Evolutionary conservation across 805 yeast species (phyloP).

Genomic region (Candida insectorum): DNA sequence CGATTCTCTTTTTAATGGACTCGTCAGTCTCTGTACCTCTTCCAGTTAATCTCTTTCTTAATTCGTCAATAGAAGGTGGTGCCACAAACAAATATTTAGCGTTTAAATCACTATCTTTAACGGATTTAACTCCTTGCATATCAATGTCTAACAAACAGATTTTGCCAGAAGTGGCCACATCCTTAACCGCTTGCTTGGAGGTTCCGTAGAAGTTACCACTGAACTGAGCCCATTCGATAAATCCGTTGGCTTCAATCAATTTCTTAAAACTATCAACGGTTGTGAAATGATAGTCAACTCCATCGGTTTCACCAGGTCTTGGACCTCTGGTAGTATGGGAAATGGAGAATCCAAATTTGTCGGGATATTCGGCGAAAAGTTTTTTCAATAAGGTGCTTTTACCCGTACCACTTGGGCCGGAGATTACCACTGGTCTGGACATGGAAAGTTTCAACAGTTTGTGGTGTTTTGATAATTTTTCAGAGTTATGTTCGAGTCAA

Average conservation of each 20-base stretch:
- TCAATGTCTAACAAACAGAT: slow-evolving; percentile 94
- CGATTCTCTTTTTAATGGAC: slow-evolving; percentile 75
- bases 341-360: slow-evolving; percentile 87
- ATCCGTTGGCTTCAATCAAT: slow-evolving; percentile 69
- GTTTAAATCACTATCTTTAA: slow-evolving; percentile 74
- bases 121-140: slow-evolving; percentile 97
- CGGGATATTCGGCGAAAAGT: slow-evolving; percentile 86
- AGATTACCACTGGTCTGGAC: slow-evolving; percentile 83
- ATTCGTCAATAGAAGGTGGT: slow-evolving; percentile 85
- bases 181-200: slow-evolving; percentile 77
- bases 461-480: neutral
- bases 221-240: slow-evolving; percentile 97
- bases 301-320: slow-evolving; percentile 86
- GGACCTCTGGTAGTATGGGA: slow-evolving; percentile 92
- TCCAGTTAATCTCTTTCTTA: slow-evolving; percentile 69
- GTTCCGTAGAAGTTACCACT: slow-evolving; percentile 98
- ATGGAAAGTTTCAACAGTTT: no score
- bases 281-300: slow-evolving; percentile 84
- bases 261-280: slow-evolving; percentile 76
- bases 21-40: slow-evolving; percentile 97
- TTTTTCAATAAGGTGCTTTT: slow-evolving; percentile 90
- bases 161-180: slow-evolving; percentile 59
- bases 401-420: slow-evolving; percentile 98
- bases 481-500: neutral
- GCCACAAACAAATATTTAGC: slow-evolving; percentile 86